Evolutionary conservation across 1,284 basidiomycete genomes (phyloP).

Genomic region (Cutaneotrichosporon cavernicola): DNA sequence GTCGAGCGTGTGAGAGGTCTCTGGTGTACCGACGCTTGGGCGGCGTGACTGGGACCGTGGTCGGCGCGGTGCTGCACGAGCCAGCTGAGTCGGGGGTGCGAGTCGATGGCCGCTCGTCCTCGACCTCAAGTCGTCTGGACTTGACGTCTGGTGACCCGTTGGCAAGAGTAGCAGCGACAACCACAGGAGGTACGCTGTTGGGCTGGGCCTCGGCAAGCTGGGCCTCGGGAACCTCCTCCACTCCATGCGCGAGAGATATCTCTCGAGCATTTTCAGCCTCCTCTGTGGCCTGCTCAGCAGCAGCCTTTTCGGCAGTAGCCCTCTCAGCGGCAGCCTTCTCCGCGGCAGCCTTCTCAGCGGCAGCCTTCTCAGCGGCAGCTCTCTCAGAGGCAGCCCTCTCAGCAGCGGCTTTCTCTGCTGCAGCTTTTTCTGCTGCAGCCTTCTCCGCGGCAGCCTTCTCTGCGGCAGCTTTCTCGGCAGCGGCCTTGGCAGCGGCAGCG

Average conservation of each 20-base stretch:
- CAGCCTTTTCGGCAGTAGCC: conserved; percentile 4
- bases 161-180: neutral
- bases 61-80: neutral
- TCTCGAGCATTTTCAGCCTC: conserved; percentile 5
- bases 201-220: neutral
- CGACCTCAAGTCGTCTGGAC: neutral
- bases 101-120: neutral
- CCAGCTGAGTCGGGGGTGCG: conserved; percentile 2
- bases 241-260: neutral
- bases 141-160: neutral
- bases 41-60: neutral
- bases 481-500: conserved; percentile 5
- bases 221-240: neutral
- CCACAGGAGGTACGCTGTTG: neutral
- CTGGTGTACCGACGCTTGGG: neutral
- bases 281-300: neutral
- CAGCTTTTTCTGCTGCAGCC: conserved; percentile 7
- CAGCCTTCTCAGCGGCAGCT: conserved; percentile 2
- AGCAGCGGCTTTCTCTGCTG: conserved; percentile 1
- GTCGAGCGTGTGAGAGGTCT: neutral
- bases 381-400: conserved; percentile 1
- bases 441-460: conserved; percentile 5
- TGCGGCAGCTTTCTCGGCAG: conserved; percentile 6
- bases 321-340: conserved; percentile 5
- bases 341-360: conserved; percentile 8